These are phyloP conservation scores for Graphilbum fragrans DNA, from an alignment of 2,329 filamentous ascomycete genomes.

Conservation along the genomic window DNA sequence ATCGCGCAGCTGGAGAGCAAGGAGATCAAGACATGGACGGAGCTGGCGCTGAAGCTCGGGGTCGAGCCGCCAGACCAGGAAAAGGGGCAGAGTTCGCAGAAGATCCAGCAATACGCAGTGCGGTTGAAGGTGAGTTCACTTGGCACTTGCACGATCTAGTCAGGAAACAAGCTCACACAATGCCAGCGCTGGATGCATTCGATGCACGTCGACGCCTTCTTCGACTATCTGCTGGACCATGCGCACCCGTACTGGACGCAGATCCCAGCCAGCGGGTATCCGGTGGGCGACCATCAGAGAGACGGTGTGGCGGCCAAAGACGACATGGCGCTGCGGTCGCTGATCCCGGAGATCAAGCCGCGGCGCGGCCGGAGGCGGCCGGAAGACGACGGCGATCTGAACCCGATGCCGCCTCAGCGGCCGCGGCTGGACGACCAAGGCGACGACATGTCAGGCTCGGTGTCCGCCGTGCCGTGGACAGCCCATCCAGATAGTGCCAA, in stretches of 20 bases:
- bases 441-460: conserved; percentile 25
- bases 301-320: conserved; percentile 80
- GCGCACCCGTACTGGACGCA: conserved; percentile 69
- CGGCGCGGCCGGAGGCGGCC: conserved; percentile 51
- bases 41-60: conserved; percentile 74
- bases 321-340: conserved; percentile 73
- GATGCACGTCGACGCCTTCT: conserved; percentile 91
- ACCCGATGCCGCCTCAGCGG: conserved; percentile 43
- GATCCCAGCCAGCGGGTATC: conserved; percentile 53
- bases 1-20: conserved; percentile 67
- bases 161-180: neutral
- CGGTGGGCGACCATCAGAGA: conserved; percentile 51
- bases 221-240: conserved; percentile 74
- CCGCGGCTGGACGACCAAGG: conserved; percentile 33
- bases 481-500: conserved; percentile 26
- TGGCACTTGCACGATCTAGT: no score
- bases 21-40: conserved; percentile 87
- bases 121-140: conserved; percentile 67
- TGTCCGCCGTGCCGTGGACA: conserved; percentile 38
- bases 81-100: conserved; percentile 82
- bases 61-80: conserved; percentile 72
- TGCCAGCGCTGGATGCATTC: conserved; percentile 85
- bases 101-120: conserved; percentile 90
- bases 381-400: conserved; percentile 38
- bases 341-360: conserved; percentile 64